Evolutionary conservation across 768 basidiomycete genomes (phyloP).

Genomic region (Lentinula boryana): DNA sequence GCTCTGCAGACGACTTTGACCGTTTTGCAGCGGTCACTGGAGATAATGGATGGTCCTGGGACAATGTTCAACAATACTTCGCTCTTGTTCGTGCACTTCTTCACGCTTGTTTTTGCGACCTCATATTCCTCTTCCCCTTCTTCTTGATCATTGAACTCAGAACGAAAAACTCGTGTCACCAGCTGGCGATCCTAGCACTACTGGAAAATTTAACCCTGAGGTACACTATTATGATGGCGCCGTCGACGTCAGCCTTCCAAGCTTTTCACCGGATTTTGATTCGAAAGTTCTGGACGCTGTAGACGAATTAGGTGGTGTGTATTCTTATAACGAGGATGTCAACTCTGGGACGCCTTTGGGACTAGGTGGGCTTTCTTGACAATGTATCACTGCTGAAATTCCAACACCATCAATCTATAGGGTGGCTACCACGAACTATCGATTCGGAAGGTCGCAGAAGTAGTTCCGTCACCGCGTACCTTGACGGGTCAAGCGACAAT

Average conservation of each 20-base stretch:
- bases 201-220: conserved; percentile 25
- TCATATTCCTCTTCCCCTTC: not conserved
- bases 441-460: conserved; percentile 24
- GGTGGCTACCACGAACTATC: conserved; percentile 27
- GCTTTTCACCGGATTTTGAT: conserved; percentile 23
- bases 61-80: conserved; percentile 12
- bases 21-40: conserved; percentile 12
- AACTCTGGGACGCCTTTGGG: conserved; percentile 19
- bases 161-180: conserved; percentile 22
- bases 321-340: conserved; percentile 28
- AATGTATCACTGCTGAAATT: too few species aligned
- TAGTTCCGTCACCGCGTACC: conserved; percentile 31
- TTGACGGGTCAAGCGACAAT: conserved; percentile 26
- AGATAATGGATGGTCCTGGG: conserved; percentile 20
- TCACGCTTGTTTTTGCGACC: not conserved
- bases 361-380: not conserved
- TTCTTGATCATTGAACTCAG: conserved; percentile 9
- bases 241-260: conserved; percentile 21
- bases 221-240: conserved; percentile 24
- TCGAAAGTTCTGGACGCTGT: conserved; percentile 30
- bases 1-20: conserved; percentile 15
- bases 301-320: conserved; percentile 23
- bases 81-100: conserved; percentile 4
- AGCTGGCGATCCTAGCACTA: conserved; percentile 23
- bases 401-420: conserved; percentile 3